A percentile compares a stretch with the other conserved stretches of the same genome.
These are phyloP conservation scores for Tricholoma sp. DNA, from an alignment of 768 basidiomycete genomes.

Conservation along the genomic window DNA sequence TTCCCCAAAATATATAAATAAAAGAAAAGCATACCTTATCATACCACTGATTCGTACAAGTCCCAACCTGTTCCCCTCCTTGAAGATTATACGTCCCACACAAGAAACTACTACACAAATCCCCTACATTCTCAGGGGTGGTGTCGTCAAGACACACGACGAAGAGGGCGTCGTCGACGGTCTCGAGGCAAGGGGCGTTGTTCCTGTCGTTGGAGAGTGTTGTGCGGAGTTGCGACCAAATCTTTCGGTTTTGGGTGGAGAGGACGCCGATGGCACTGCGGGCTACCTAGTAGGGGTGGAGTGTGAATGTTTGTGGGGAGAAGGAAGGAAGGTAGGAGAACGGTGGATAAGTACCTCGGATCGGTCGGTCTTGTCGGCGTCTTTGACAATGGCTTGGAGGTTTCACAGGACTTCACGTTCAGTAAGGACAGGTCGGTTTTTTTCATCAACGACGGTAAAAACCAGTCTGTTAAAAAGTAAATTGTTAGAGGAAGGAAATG, in stretches of 20 bases:
- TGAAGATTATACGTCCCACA: slow-evolving; percentile 86
- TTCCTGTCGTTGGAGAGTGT: slow-evolving; percentile 63
- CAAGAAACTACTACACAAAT: slow-evolving; percentile 86
- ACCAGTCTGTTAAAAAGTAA: slow-evolving; percentile 65
- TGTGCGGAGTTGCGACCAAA: slow-evolving; percentile 76
- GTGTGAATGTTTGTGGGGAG: not conserved
- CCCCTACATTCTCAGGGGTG: slow-evolving; percentile 56
- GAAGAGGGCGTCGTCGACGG: slow-evolving; percentile 89
- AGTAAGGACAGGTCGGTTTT: slow-evolving; percentile 76
- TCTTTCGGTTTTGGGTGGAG: slow-evolving; percentile 90
- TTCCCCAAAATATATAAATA: too few relatives aligned
- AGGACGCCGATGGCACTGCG: slow-evolving; percentile 85
- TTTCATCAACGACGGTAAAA: slow-evolving; percentile 85
- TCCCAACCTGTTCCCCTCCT: slow-evolving; percentile 88
- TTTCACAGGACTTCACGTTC: slow-evolving; percentile 88
- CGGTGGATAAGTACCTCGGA: too few relatives aligned
- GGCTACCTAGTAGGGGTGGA: slow-evolving; percentile 64
- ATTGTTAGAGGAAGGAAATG: not conserved
- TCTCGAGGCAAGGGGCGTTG: slow-evolving; percentile 75
- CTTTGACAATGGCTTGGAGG: slow-evolving; percentile 81
- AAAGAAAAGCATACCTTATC: slow-evolving; percentile 58
- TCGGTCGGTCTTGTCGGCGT: slow-evolving; percentile 81
- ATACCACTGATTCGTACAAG: slow-evolving; percentile 95
- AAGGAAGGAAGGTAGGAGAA: not conserved
- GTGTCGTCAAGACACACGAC: slow-evolving; percentile 89